A percentile compares a stretch with the other conserved stretches of the same genome.
These are phyloP conservation scores for Kwoniella sp. DNA, from an alignment of 768 basidiomycete genomes.

Conservation along the genomic window DNA sequence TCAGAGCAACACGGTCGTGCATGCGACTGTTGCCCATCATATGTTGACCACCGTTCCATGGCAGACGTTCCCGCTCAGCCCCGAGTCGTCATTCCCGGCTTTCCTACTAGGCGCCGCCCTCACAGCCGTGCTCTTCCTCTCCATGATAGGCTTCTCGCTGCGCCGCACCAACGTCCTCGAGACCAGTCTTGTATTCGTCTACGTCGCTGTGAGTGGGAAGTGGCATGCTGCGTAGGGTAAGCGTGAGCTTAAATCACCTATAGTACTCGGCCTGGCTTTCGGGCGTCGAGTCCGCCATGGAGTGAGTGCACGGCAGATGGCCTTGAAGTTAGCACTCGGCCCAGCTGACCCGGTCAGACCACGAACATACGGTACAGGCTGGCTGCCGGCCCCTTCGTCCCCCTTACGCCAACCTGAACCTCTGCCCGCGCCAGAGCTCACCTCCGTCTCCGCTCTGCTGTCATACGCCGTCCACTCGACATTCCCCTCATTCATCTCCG, in stretches of 20 bases:
- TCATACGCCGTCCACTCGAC: slow-evolving; percentile 7
- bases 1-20: background rate
- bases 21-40: background rate
- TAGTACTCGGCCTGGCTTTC: slow-evolving; percentile 50
- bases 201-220: slow-evolving; percentile 58
- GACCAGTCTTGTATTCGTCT: slow-evolving; percentile 77
- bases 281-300: slow-evolving; percentile 43
- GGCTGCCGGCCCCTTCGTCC: slow-evolving; percentile 30
- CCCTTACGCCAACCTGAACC: slow-evolving; percentile 9
- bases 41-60: too few relatives aligned
- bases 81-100: slow-evolving; percentile 77
- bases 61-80: slow-evolving; percentile 66
- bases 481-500: slow-evolving; percentile 16
- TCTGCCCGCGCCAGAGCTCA: slow-evolving; percentile 1
- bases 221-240: too few relatives aligned
- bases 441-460: slow-evolving; percentile 11
- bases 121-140: slow-evolving; percentile 83
- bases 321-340: background rate
- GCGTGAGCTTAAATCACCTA: background rate
- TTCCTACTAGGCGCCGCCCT: slow-evolving; percentile 83
- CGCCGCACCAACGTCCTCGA: slow-evolving; percentile 90
- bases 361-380: slow-evolving; percentile 39
- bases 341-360: slow-evolving; percentile 30
- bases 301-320: too few relatives aligned
- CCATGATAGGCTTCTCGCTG: slow-evolving; percentile 82